Percentiles rank a stretch among this genome's conserved stretches.
Conservation (phyloP, 1,139 yeast genomes). For the Geotrichum restrictum region DNA sequence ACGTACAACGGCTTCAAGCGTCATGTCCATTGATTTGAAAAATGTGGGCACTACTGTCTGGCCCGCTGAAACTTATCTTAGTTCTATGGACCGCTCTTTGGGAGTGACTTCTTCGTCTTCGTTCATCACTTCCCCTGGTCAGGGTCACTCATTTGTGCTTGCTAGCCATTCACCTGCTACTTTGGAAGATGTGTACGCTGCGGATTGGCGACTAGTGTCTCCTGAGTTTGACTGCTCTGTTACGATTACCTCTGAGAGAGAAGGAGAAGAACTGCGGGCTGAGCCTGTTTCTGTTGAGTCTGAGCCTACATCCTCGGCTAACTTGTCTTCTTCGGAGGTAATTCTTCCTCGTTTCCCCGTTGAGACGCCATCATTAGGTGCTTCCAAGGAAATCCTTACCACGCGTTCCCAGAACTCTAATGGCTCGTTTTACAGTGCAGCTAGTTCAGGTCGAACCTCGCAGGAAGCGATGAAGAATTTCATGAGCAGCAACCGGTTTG, state of each 20-base stretch:
- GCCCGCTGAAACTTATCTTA: slow-evolving; percentile 10
- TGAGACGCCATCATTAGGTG: slow-evolving; percentile 22
- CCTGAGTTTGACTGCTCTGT: slow-evolving; percentile 19
- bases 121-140: slow-evolving; percentile 3
- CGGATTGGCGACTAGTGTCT: slow-evolving; percentile 19
- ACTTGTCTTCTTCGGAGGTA: slow-evolving; percentile 24
- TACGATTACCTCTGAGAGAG: slow-evolving; percentile 8
- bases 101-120: slow-evolving; percentile 1
- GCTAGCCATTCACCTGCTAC: not conserved
- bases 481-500: slow-evolving; percentile 9
- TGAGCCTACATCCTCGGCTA: slow-evolving; percentile 5
- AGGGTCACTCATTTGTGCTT: slow-evolving; percentile 13
- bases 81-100: not conserved
- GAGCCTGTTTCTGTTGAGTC: not conserved
- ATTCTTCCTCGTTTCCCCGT: slow-evolving; percentile 28
- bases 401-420: not conserved
- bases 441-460: slow-evolving; percentile 1
- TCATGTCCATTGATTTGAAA: not conserved
- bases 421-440: slow-evolving; percentile 3
- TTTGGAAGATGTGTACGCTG: not conserved
- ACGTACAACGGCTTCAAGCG: not conserved
- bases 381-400: not conserved
- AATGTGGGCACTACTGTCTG: slow-evolving; percentile 3
- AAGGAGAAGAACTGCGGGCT: slow-evolving; percentile 11
- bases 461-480: slow-evolving; percentile 14